A percentile compares a stretch with the other conserved stretches of the same genome.
Evolutionary conservation across 106 monocot genomes (phyloP).

Genomic region (Vanilla planifolia): DNA sequence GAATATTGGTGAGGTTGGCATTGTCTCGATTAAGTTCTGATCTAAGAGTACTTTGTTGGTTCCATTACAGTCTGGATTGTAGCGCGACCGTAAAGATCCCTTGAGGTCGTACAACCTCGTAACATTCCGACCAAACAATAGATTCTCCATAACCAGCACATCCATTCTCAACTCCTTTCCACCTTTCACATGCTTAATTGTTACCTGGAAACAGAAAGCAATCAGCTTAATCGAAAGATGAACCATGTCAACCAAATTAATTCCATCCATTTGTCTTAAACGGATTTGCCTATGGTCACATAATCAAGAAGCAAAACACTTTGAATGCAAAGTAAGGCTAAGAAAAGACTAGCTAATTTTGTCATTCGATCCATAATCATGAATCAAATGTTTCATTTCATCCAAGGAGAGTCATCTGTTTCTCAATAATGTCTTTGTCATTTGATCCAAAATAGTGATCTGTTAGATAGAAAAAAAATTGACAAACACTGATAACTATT

Average conservation of each 20-base stretch:
- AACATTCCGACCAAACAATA: constrained; percentile 64
- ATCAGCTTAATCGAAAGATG: too few relatives aligned
- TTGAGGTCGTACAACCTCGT: constrained; percentile 83
- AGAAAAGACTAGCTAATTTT: neutral
- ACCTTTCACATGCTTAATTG: constrained; percentile 53
- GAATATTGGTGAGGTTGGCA: constrained; percentile 94
- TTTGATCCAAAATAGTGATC: too few relatives aligned
- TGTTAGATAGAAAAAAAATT: too few relatives aligned
- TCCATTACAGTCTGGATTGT: constrained; percentile 76
- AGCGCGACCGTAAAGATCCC: constrained; percentile 71
- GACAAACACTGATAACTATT: too few relatives aligned
- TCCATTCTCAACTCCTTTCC: constrained; percentile 82
- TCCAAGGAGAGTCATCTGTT: too few relatives aligned
- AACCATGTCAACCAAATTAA: too few relatives aligned
- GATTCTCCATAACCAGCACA: constrained; percentile 86
- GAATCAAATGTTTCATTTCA: too few relatives aligned
- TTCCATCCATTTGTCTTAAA: too few relatives aligned
- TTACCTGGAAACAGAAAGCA: too few relatives aligned
- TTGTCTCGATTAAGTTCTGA: constrained; percentile 79
- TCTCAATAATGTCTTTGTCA: too few relatives aligned
- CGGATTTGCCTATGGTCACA: too few relatives aligned
- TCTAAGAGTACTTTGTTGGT: constrained; percentile 83
- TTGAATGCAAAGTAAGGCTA: neutral
- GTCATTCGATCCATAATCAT: too few relatives aligned
- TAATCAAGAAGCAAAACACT: neutral